phyloP scores from a whole-genome alignment of 495 filamentous ascomycete species.

The Extremus antarcticus region DNA sequence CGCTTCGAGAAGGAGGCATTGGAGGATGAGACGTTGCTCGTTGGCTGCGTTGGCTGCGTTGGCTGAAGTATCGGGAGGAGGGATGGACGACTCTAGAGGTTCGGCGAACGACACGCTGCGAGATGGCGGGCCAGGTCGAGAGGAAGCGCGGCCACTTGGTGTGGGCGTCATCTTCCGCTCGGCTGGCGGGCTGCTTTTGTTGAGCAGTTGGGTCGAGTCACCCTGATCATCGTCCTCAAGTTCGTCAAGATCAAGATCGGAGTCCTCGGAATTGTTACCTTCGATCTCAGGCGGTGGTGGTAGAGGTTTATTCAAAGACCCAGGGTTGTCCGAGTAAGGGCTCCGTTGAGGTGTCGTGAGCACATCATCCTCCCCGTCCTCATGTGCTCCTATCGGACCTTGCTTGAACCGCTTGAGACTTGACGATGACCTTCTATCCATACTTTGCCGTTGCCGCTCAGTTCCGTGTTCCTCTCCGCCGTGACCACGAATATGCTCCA shows the following conservation, averaged over 20 bases:
- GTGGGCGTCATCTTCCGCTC: not conserved
- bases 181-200: not conserved
- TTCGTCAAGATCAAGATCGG: slow-evolving; percentile 28
- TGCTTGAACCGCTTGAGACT: slow-evolving; percentile 23
- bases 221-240: slow-evolving; percentile 21
- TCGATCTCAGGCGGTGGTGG: slow-evolving; percentile 6
- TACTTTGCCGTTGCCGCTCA: slow-evolving; percentile 4
- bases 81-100: not conserved
- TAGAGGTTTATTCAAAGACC: slow-evolving; percentile 14
- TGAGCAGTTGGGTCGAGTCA: slow-evolving; percentile 11
- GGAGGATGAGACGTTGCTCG: slow-evolving; percentile 30
- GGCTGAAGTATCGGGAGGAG: slow-evolving; percentile 3
- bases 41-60: slow-evolving; percentile 5
- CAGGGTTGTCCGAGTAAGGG: slow-evolving; percentile 6
- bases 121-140: not conserved
- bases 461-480: not conserved
- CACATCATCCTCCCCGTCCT: slow-evolving; percentile 5
- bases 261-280: slow-evolving; percentile 23
- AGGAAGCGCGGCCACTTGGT: slow-evolving; percentile 5
- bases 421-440: slow-evolving; percentile 6
- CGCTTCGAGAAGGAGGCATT: slow-evolving; percentile 35
- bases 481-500: slow-evolving; percentile 10
- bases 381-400: slow-evolving; percentile 5
- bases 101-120: slow-evolving; percentile 17
- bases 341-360: slow-evolving; percentile 1